Base-by-base conservation (phyloP, 148 eudicot genomes). In the Cornus suecica region DNA sequence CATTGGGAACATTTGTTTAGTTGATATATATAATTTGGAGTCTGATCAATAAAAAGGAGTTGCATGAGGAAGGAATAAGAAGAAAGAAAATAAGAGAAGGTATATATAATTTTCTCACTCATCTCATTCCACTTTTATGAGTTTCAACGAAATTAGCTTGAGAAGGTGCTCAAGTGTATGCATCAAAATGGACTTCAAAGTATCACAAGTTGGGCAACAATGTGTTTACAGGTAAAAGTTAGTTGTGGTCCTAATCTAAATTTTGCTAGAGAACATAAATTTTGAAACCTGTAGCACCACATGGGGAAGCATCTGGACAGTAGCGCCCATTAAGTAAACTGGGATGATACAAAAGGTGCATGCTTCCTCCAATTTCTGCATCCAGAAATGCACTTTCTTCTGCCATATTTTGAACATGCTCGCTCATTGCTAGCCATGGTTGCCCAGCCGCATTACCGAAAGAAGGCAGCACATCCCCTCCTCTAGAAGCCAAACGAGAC, bases 231-330 rank as follows among this genome's bases (percentile, higher is more conserved):
- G 10, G 28, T 11, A 22, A 65, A 45, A 48, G n/a, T 64, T 13
- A 48, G 18, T 27, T n/a, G 16, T 22, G 70, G 65, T 48, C 65
- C 41, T 18, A 26, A 24, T 27, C 62, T 31, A 27, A 2, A 22
- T 24, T 61, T 22, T 80, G 69, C 70, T 14, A 54, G 11, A 76
- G 56, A 32, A 42, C n/a, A 15, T 1, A 68, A 63, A 54, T 67
- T 31, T 69, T 4, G 61, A 45, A 73, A 96, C 99, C 99, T 96
- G 99, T 81, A 83, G 97, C 92, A 78, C 99, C 99, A 84, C 82
- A 82, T 65, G 95, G 98, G 41, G 99, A 96, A 90, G 98, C 98
- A 91, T 96, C 99, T 25, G 98, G 97, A 84, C 99, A 96, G 82
- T 78, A 96, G 69, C 97, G 97, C 31, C 99, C 99, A 88, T 80